Base-by-base conservation (phyloP, 768 basidiomycete species). In the Lactarius pseudohatsudake region DNA sequence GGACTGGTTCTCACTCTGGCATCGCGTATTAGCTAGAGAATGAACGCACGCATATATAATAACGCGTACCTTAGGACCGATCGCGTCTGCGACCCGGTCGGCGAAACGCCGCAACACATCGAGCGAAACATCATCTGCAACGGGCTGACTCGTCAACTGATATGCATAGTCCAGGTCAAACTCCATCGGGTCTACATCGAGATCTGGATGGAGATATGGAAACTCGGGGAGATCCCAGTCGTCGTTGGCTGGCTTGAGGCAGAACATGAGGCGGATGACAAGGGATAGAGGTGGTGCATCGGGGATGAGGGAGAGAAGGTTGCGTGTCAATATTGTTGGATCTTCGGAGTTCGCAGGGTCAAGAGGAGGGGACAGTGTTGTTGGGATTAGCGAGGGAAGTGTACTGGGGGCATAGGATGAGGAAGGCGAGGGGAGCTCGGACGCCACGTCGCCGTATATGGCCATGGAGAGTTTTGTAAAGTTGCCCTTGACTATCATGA, bases 401-500 rank as follows among this genome's bases (percentile, higher is more conserved):
- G 74, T 59, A 34, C 71, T 77, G 20, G 84, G 79, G 65, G 81
- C 76, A 73, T 85, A 85, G 15, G 75, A 72, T 2, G 76, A 68
- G 13, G 74, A 74, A 9, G 81, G 63, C 4, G 75, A 71, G 9
- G 77, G 70, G 3, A 74, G 64, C 40, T 89, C 86, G 15, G 81
- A 76, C 20, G 85, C 80, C 16, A 85, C 72, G 38, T 90, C 83
- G 26, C 83, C 83, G 60, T 83, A 83, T 66, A 82, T 79, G 16
- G 89, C 88, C 71, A 90, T 77, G 15, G 90, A 90, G 22, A 90
- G 77, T 65, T 78, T 79, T 58, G 84, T 77, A 74, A 91, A 92
- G 41, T 83, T 79, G n/a, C 91, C 92, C 72, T 87, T 88, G 68
- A 94, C 81, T 64, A 93, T 89, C 83, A 94, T 86, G 36, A 93